Conservation (phyloP, 2,329 filamentous ascomycete species). For the Daldinia eschscholtzii region DNA sequence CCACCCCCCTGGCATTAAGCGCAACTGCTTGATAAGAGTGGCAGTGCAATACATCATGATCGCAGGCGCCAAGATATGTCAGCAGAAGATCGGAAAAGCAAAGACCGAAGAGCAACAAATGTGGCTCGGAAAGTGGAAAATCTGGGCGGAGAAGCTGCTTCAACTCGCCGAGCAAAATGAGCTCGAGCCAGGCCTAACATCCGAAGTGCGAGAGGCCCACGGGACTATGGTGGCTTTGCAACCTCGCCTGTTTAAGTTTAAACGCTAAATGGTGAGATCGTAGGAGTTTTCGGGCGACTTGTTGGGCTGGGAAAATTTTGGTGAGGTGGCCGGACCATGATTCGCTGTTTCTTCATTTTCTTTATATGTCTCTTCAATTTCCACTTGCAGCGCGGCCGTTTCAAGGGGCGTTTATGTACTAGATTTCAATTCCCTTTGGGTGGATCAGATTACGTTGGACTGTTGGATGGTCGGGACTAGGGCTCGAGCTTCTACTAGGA, state of each 20-base stretch:
- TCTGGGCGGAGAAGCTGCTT: constrained; percentile 18
- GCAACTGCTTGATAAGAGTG: constrained; percentile 17
- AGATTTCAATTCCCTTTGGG: constrained; percentile 6
- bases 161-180: constrained; percentile 7
- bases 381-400: background rate
- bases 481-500: constrained; percentile 4
- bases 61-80: constrained; percentile 13
- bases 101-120: constrained; percentile 1
- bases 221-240: constrained; percentile 14
- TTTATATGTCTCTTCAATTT: background rate
- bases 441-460: constrained; percentile 12
- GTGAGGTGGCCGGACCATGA: constrained; percentile 2
- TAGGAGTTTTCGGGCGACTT: background rate
- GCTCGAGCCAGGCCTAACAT: constrained; percentile 10
- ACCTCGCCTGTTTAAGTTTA: constrained; percentile 9
- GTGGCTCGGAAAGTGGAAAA: constrained; percentile 13
- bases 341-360: background rate
- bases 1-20: background rate
- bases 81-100: constrained; percentile 3
- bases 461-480: constrained; percentile 2
- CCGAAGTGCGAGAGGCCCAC: constrained; percentile 14
- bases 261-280: background rate
- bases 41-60: constrained; percentile 22
- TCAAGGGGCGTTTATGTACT: constrained; percentile 2
- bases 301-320: background rate